A percentile compares a stretch with the other conserved stretches of the same genome.
These are phyloP conservation scores for Grigorovia humatica DNA, from an alignment of 805 yeast species.

Conservation along the genomic window DNA sequence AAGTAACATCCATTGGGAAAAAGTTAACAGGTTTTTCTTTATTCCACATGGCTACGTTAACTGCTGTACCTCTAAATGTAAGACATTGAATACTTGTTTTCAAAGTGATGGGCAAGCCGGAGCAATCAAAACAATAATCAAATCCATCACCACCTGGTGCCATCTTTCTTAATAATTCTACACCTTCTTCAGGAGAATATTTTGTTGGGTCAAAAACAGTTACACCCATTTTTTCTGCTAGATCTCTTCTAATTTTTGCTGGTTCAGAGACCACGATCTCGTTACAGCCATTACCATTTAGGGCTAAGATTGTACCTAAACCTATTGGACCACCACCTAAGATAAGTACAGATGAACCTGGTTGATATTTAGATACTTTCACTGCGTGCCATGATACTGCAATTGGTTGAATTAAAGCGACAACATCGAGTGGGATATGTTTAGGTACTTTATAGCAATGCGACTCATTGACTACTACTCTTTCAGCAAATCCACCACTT, in stretches of 20 bases:
- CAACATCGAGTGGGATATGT: slow-evolving; percentile 40
- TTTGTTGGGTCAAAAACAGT: slow-evolving; percentile 38
- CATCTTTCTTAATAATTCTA: slow-evolving; percentile 30
- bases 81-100: slow-evolving; percentile 42
- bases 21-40: slow-evolving; percentile 35
- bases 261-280: slow-evolving; percentile 47
- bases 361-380: slow-evolving; percentile 34
- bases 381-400: slow-evolving; percentile 53
- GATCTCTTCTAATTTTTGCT: slow-evolving; percentile 39
- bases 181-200: slow-evolving; percentile 30
- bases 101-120: slow-evolving; percentile 42
- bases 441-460: slow-evolving; percentile 35
- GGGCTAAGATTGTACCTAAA: slow-evolving; percentile 46
- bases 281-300: slow-evolving; percentile 41
- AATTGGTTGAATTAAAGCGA: slow-evolving; percentile 48
- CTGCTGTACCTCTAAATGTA: slow-evolving; percentile 46
- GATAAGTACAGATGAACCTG: slow-evolving; percentile 39
- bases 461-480: slow-evolving; percentile 32
- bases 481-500: slow-evolving; percentile 48
- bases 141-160: slow-evolving; percentile 39
- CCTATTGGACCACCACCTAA: slow-evolving; percentile 60
- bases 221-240: slow-evolving; percentile 42
- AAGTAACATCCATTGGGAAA: slow-evolving; percentile 47
- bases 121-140: slow-evolving; percentile 43
- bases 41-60: slow-evolving; percentile 60